Percentiles rank a stretch among this genome's conserved stretches.
These are phyloP conservation scores for Coniella vitis DNA, from an alignment of 2,329 filamentous ascomycete genomes.

Conservation along the genomic window DNA sequence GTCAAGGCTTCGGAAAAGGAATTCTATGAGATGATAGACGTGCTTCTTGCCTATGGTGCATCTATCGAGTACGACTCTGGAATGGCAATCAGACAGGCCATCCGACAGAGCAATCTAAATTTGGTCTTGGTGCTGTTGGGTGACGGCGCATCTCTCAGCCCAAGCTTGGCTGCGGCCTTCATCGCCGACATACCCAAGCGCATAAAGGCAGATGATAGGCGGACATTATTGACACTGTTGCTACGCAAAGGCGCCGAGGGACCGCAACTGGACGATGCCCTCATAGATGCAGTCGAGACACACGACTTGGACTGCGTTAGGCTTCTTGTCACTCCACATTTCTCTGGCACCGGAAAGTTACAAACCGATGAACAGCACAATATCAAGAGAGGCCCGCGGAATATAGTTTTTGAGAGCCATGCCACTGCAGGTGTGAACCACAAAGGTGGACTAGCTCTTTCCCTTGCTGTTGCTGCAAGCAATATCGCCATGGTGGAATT, in stretches of 20 bases:
- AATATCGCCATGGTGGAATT: constrained; percentile 37
- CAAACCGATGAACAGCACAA: constrained; percentile 22
- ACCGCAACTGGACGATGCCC: constrained; percentile 37
- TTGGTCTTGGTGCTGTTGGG: constrained; percentile 41
- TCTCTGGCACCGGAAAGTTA: constrained; percentile 27
- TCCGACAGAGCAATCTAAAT: constrained; percentile 38
- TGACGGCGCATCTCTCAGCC: constrained; percentile 35
- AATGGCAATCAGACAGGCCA: constrained; percentile 40
- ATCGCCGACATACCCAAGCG: constrained; percentile 42
- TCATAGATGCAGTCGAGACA: constrained; percentile 42
- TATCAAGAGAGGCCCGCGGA: constrained; percentile 23
- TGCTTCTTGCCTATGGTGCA: constrained; percentile 47
- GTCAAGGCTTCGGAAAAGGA: constrained; percentile 41
- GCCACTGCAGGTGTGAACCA: constrained; percentile 46
- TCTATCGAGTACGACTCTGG: constrained; percentile 49
- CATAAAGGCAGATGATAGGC: constrained; percentile 37
- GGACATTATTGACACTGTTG: constrained; percentile 37
- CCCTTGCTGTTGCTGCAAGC: constrained; percentile 39
- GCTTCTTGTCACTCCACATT: constrained; percentile 43
- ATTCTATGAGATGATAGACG: constrained; percentile 46
- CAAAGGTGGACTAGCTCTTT: constrained; percentile 43
- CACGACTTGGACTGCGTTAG: constrained; percentile 41
- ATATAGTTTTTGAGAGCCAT: constrained; percentile 35
- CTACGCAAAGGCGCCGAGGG: constrained; percentile 46
- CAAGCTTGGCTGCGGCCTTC: constrained; percentile 42